Evolutionary conservation across 2,329 filamentous ascomycete genomes (phyloP).

Genomic region (Chaetomium globosum): DNA sequence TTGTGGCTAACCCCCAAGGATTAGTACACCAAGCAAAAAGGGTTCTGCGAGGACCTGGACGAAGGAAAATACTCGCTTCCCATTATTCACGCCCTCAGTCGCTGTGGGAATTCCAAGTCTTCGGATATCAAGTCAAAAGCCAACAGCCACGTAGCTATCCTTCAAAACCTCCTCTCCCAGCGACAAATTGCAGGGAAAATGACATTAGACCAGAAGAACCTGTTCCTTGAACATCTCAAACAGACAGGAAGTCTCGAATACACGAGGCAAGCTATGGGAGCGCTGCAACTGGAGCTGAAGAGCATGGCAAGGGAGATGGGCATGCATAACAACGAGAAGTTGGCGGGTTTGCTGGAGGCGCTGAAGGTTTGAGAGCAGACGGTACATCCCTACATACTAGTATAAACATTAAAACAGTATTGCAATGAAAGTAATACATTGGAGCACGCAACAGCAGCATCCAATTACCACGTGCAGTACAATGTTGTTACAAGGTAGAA

Average conservation of each 20-base stretch:
- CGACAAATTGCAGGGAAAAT: slow-evolving; percentile 12
- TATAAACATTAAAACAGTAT: neutral
- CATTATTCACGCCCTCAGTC: slow-evolving; percentile 36
- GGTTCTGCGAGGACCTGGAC: slow-evolving; percentile 47
- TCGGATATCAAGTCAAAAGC: too few relatives aligned
- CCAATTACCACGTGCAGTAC: too few relatives aligned
- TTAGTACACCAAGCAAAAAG: slow-evolving; percentile 45
- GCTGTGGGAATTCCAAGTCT: neutral
- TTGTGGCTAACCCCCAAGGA: neutral
- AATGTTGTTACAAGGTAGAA: too few relatives aligned
- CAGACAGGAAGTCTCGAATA: slow-evolving; percentile 21
- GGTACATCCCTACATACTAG: neutral
- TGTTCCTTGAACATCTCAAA: slow-evolving; percentile 20
- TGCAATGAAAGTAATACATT: neutral
- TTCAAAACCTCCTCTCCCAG: slow-evolving; percentile 25
- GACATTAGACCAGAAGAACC: slow-evolving; percentile 23
- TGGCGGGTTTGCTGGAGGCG: neutral
- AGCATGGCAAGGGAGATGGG: slow-evolving; percentile 2
- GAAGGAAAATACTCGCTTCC: slow-evolving; percentile 48
- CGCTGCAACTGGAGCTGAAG: slow-evolving; percentile 13
- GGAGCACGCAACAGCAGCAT: too few relatives aligned
- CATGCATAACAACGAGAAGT: neutral
- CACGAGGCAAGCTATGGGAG: slow-evolving; percentile 2
- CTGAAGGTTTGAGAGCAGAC: slow-evolving; percentile 7
- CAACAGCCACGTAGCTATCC: neutral